Evolutionary conservation across 2,329 filamentous ascomycete genomes (phyloP).

Genomic region (Calonectria fujianensis): DNA sequence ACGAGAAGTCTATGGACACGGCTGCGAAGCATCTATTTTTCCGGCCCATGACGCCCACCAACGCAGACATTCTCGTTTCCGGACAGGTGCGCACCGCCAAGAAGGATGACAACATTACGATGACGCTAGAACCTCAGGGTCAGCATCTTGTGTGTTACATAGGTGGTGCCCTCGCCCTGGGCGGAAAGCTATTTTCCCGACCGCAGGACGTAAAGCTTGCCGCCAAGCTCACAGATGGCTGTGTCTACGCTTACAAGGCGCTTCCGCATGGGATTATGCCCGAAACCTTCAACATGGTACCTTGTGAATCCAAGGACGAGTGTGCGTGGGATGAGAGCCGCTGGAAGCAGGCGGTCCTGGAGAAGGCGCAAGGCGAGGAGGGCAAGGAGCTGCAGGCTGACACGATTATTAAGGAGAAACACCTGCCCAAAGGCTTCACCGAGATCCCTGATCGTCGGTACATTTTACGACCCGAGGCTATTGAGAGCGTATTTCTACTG

Average conservation of each 20-base stretch:
- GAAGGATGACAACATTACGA: slow-evolving; percentile 42
- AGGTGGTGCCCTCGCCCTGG: slow-evolving; percentile 71
- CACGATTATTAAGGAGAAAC: slow-evolving; percentile 54
- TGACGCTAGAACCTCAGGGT: slow-evolving; percentile 58
- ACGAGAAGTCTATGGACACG: slow-evolving; percentile 73
- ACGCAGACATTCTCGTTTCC: slow-evolving; percentile 73
- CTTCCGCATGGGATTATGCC: slow-evolving; percentile 72
- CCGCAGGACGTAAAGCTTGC: slow-evolving; percentile 66
- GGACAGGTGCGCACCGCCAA: slow-evolving; percentile 59
- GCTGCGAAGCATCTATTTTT: slow-evolving; percentile 76
- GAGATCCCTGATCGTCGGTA: slow-evolving; percentile 71
- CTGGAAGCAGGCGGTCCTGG: slow-evolving; percentile 60
- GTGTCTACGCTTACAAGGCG: slow-evolving; percentile 70
- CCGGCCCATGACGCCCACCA: slow-evolving; percentile 74
- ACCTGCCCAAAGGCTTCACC: slow-evolving; percentile 76
- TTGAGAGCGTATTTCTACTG: slow-evolving; percentile 72
- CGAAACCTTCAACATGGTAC: slow-evolving; percentile 66
- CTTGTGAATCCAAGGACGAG: slow-evolving; percentile 60
- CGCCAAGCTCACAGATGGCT: slow-evolving; percentile 69
- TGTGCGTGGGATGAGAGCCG: slow-evolving; percentile 61
- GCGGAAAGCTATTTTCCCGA: slow-evolving; percentile 65
- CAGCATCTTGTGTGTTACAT: slow-evolving; percentile 71
- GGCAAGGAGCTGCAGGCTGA: slow-evolving; percentile 49
- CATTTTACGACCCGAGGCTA: slow-evolving; percentile 71
- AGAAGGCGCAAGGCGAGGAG: slow-evolving; percentile 50